A percentile compares a stretch with the other conserved stretches of the same genome.
Conservation (phyloP, 805 yeast genomes). For the Starmerella powellii region DNA sequence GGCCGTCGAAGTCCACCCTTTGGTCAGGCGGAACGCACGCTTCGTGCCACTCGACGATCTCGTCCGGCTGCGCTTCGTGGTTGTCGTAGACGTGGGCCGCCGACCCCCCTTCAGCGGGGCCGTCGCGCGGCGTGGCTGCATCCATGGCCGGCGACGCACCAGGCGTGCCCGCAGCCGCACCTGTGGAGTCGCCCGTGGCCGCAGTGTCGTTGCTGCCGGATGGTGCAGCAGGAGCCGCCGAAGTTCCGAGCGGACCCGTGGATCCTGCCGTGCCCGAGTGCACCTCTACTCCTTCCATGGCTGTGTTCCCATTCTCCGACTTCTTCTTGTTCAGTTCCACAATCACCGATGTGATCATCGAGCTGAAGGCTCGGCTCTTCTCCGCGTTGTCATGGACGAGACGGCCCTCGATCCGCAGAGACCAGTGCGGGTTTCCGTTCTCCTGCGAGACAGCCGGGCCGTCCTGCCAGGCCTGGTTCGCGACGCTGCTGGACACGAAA, state of each 20-base stretch:
- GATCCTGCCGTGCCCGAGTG: background rate
- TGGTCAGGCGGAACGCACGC: slow-evolving; percentile 25
- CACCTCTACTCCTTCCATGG: slow-evolving; percentile 15
- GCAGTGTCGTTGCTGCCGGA: background rate
- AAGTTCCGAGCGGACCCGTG: background rate
- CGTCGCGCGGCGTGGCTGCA: no score
- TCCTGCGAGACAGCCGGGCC: slow-evolving; percentile 21
- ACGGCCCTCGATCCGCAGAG: slow-evolving; percentile 79
- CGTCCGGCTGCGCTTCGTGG: slow-evolving; percentile 6
- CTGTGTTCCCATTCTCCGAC: slow-evolving; percentile 5
- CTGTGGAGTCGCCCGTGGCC: background rate
- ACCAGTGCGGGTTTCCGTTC: slow-evolving; percentile 41
- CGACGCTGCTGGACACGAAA: slow-evolving; percentile 67
- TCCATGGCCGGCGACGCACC: no score
- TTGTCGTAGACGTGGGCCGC: background rate
- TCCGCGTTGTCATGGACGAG: slow-evolving; percentile 45
- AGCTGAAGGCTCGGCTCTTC: slow-evolving; percentile 51
- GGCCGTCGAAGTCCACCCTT: slow-evolving; percentile 63
- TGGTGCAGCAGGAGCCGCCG: background rate
- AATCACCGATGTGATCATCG: slow-evolving; percentile 71
- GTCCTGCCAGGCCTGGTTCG: slow-evolving; percentile 81
- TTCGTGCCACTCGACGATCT: slow-evolving; percentile 82
- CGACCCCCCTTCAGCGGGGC: background rate
- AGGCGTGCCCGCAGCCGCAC: background rate
- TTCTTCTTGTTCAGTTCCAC: slow-evolving; percentile 46